These are phyloP conservation scores for Boletus huronensis DNA, from an alignment of 768 basidiomycete genomes.

Conservation along the genomic window DNA sequence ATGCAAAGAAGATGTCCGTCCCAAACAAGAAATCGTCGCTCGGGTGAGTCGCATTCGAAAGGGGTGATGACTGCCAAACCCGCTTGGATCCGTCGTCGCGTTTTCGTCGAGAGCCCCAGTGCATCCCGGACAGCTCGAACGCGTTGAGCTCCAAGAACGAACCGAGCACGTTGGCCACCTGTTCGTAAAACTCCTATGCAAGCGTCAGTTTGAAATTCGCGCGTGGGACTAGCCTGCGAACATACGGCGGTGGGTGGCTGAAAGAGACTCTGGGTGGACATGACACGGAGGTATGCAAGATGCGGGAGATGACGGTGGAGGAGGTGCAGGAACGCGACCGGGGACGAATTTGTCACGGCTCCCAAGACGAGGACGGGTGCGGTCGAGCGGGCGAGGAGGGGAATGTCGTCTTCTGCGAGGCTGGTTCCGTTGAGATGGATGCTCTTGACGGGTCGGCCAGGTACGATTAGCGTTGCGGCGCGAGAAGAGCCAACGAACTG, in stretches of 20 bases:
- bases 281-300: constrained; percentile 65
- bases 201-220: constrained; percentile 1
- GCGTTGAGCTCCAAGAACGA: constrained; percentile 57
- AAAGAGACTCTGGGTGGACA: constrained; percentile 49
- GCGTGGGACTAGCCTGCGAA: neutral
- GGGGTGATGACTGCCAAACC: constrained; percentile 53
- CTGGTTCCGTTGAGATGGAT: constrained; percentile 62
- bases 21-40: constrained; percentile 32
- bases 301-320: constrained; percentile 56
- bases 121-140: constrained; percentile 75
- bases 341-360: constrained; percentile 55
- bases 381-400: constrained; percentile 46
- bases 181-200: constrained; percentile 56
- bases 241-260: constrained; percentile 49
- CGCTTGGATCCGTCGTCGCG: constrained; percentile 42
- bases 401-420: constrained; percentile 54
- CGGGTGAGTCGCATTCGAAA: constrained; percentile 31
- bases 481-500: constrained; percentile 62
- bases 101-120: constrained; percentile 59
- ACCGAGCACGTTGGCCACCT: constrained; percentile 55
- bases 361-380: constrained; percentile 53
- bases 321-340: constrained; percentile 53
- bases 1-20: constrained; percentile 29
- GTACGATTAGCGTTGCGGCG: constrained; percentile 53
- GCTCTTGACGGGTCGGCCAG: constrained; percentile 61